A percentile compares a stretch with the other conserved stretches of the same genome.
Evolutionary conservation across 306 rosid species (phyloP).

Genomic region (Arachis hypogaea): DNA sequence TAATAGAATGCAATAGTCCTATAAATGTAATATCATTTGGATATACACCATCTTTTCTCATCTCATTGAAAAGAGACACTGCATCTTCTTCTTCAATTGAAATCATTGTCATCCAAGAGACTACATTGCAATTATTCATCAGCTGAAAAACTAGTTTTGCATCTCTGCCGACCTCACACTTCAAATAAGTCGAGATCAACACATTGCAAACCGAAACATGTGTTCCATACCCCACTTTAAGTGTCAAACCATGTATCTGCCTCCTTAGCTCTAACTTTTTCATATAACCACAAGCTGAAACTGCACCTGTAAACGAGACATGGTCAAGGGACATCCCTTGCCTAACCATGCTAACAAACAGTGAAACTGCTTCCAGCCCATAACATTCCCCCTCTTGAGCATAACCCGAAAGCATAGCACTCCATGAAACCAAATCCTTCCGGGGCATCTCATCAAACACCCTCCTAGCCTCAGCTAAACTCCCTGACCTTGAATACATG

Average conservation of each 20-base stretch:
- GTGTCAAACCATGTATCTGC: slow-evolving; percentile 67
- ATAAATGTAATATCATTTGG: slow-evolving; percentile 83
- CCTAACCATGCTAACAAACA: slow-evolving; percentile 69
- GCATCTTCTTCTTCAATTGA: slow-evolving; percentile 68
- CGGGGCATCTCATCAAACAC: slow-evolving; percentile 70
- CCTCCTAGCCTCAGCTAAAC: slow-evolving; percentile 57
- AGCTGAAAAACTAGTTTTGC: slow-evolving; percentile 58
- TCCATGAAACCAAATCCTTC: slow-evolving; percentile 78
- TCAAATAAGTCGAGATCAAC: slow-evolving; percentile 75
- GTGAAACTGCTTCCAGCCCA: slow-evolving; percentile 58
- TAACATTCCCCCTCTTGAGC: slow-evolving; percentile 68
- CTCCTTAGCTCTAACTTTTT: slow-evolving; percentile 62
- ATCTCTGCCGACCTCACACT: slow-evolving; percentile 63
- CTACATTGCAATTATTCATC: slow-evolving; percentile 67
- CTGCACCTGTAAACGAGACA: slow-evolving; percentile 70
- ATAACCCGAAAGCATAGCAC: slow-evolving; percentile 75
- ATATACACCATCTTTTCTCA: slow-evolving; percentile 71
- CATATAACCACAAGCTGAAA: slow-evolving; percentile 81
- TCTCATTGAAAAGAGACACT: slow-evolving; percentile 57
- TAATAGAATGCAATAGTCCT: slow-evolving; percentile 70
- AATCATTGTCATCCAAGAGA: slow-evolving; percentile 87
- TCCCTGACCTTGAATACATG: slow-evolving; percentile 71
- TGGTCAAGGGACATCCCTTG: slow-evolving; percentile 68
- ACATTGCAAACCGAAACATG: slow-evolving; percentile 72
- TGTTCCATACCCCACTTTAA: slow-evolving; percentile 62